Percentiles rank a stretch among this genome's conserved stretches.
Evolutionary conservation across 2,329 filamentous ascomycete species (phyloP).

Genomic region (Cylindrodendrum hubeiense): DNA sequence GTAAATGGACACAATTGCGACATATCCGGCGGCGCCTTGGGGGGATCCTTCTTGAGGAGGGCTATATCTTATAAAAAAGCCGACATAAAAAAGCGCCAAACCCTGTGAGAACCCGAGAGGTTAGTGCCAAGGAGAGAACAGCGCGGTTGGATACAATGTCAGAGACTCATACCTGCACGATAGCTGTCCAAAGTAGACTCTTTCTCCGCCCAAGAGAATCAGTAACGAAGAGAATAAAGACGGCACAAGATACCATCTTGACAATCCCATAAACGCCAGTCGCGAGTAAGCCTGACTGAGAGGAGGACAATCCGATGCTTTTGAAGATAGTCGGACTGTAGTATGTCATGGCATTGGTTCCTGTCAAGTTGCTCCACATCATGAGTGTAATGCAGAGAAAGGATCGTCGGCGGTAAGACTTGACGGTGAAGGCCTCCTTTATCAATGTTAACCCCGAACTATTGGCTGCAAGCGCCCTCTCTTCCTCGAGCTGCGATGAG

Average conservation of each 20-base stretch:
- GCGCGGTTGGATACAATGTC: not conserved
- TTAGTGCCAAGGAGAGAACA: not conserved
- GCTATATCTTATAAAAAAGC: conserved; percentile 24
- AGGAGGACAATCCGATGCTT: conserved; percentile 20
- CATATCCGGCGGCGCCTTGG: conserved; percentile 11
- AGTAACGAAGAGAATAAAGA: conserved; percentile 17
- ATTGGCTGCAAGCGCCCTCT: conserved; percentile 59
- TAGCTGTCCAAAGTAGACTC: conserved; percentile 24
- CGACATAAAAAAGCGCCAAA: conserved; percentile 24
- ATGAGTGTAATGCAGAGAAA: conserved; percentile 67
- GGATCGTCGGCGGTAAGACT: conserved; percentile 68
- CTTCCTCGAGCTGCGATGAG: conserved; percentile 65
- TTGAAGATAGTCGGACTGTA: conserved; percentile 19
- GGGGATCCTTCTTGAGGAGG: conserved; percentile 3
- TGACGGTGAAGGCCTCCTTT: conserved; percentile 70
- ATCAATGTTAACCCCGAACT: conserved; percentile 62
- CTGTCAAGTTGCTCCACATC: conserved; percentile 70
- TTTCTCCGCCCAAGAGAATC: conserved; percentile 23
- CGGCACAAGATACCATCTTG: conserved; percentile 11
- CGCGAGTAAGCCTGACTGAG: conserved; percentile 12
- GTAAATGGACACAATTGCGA: conserved; percentile 23
- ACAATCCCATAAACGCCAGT: conserved; percentile 26
- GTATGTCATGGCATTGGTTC: conserved; percentile 48
- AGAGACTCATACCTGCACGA: conserved; percentile 19
- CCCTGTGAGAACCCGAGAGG: not conserved